Conservation (phyloP, 2,329 filamentous ascomycete species). For the Aspergillus melleus region DNA sequence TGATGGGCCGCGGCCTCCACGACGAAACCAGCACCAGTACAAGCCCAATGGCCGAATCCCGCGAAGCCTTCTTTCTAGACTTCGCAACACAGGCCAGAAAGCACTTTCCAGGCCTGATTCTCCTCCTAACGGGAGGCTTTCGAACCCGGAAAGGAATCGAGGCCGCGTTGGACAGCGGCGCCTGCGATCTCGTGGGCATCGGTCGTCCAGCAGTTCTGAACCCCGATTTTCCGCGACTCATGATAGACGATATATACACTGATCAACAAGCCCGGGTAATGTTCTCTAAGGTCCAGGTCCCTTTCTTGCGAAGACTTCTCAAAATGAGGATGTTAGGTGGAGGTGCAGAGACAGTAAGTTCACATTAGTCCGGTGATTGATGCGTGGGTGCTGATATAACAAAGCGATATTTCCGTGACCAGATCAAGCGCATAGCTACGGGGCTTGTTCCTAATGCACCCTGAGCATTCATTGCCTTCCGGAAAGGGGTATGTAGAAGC, state of each 20-base stretch:
- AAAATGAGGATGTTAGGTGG: background rate
- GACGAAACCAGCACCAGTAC: background rate
- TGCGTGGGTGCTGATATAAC: too few species aligned
- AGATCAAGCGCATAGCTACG: background rate
- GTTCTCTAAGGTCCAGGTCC: background rate
- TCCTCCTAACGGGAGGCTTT: constrained; percentile 62
- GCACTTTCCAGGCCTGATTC: constrained; percentile 41
- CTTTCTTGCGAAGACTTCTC: background rate
- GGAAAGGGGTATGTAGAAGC: too few species aligned
- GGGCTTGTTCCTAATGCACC: background rate
- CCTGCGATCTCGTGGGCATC: constrained; percentile 48
- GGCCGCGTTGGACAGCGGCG: constrained; percentile 41
- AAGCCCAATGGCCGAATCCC: constrained; percentile 15
- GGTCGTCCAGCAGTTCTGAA: constrained; percentile 43
- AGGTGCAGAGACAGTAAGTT: constrained; percentile 3
- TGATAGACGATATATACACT: background rate
- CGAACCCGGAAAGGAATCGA: constrained; percentile 51
- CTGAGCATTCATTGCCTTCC: background rate
- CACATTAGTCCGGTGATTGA: background rate
- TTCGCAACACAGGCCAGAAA: constrained; percentile 53
- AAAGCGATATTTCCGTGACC: background rate
- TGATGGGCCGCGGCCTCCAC: background rate
- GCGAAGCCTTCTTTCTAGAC: constrained; percentile 65
- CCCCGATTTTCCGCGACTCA: constrained; percentile 19
- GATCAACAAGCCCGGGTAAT: background rate